A percentile compares a stretch with the other conserved stretches of the same genome.
Evolutionary conservation across 768 basidiomycete genomes (phyloP).

Genomic region (Trametes villosa): DNA sequence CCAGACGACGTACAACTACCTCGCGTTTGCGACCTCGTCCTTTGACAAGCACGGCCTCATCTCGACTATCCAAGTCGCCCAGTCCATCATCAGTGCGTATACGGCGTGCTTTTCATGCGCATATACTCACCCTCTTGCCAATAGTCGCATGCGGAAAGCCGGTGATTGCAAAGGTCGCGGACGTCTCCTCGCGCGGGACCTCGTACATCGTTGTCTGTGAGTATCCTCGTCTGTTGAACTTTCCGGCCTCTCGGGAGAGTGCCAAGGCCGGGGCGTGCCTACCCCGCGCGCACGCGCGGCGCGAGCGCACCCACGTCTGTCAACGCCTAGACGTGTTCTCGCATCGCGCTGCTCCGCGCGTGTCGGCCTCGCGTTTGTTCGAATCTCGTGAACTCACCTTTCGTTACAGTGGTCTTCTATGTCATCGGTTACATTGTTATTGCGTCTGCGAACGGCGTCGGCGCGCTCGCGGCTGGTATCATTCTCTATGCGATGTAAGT

Average conservation of each 20-base stretch:
- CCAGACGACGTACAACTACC: slow-evolving; percentile 67
- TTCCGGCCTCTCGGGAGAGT: no score
- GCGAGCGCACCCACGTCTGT: neutral
- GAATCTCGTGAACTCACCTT: neutral
- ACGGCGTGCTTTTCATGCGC: slow-evolving; percentile 45
- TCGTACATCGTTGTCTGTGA: slow-evolving; percentile 54
- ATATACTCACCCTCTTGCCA: neutral
- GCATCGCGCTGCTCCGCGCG: neutral
- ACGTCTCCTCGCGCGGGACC: slow-evolving; percentile 50
- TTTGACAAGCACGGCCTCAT: slow-evolving; percentile 25
- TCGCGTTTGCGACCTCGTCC: slow-evolving; percentile 24
- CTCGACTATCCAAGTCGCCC: slow-evolving; percentile 29
- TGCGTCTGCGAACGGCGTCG: slow-evolving; percentile 32
- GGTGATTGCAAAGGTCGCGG: slow-evolving; percentile 55
- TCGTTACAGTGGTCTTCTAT: slow-evolving; percentile 43
- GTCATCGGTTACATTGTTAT: slow-evolving; percentile 44
- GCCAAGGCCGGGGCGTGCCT: no score
- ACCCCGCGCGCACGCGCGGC: neutral
- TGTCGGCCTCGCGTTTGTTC: neutral
- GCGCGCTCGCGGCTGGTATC: slow-evolving; percentile 42
- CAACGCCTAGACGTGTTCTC: neutral
- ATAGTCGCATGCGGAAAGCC: slow-evolving; percentile 41
- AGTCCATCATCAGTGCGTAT: slow-evolving; percentile 34
- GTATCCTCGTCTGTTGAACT: slow-evolving; percentile 20
- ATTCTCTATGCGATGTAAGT: slow-evolving; percentile 59